Evolutionary conservation across 2,329 filamentous ascomycete genomes (phyloP).

Genomic region (Lachnellula arida): DNA sequence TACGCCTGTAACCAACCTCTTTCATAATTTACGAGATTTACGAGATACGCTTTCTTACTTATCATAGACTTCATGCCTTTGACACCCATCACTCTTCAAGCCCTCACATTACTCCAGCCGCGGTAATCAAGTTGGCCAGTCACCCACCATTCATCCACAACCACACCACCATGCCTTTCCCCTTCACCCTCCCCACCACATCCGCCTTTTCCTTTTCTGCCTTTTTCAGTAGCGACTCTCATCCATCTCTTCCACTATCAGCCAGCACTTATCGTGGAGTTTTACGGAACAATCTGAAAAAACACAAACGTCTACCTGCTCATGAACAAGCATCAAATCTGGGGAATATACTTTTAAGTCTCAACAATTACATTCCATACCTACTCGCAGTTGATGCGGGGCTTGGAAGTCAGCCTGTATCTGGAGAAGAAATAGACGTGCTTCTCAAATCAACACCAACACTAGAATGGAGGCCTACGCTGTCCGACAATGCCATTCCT

Average conservation of each 20-base stretch:
- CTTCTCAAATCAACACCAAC: constrained; percentile 56
- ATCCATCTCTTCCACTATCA: constrained; percentile 80
- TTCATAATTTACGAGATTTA: neutral
- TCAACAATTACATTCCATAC: constrained; percentile 79
- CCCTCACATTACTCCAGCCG: no score
- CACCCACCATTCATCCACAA: constrained; percentile 45
- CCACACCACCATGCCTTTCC: constrained; percentile 91
- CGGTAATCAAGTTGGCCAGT: neutral
- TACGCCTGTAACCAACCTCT: neutral
- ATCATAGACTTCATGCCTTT: no score
- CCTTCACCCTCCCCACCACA: constrained; percentile 83
- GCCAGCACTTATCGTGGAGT: constrained; percentile 81
- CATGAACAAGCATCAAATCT: constrained; percentile 67
- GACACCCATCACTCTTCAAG: no score
- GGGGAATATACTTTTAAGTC: constrained; percentile 59
- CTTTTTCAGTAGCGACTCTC: constrained; percentile 71
- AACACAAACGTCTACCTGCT: constrained; percentile 79
- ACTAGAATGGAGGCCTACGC: constrained; percentile 80
- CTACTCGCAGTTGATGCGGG: constrained; percentile 73
- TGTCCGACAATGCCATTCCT: constrained; percentile 61
- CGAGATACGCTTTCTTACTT: neutral
- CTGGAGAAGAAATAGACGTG: constrained; percentile 61
- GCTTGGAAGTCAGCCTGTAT: constrained; percentile 50
- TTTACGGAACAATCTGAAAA: constrained; percentile 78
- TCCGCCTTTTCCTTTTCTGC: constrained; percentile 79